These are phyloP conservation scores for Diplodia seriata DNA, from an alignment of 2,329 filamentous ascomycete species.

Conservation along the genomic window DNA sequence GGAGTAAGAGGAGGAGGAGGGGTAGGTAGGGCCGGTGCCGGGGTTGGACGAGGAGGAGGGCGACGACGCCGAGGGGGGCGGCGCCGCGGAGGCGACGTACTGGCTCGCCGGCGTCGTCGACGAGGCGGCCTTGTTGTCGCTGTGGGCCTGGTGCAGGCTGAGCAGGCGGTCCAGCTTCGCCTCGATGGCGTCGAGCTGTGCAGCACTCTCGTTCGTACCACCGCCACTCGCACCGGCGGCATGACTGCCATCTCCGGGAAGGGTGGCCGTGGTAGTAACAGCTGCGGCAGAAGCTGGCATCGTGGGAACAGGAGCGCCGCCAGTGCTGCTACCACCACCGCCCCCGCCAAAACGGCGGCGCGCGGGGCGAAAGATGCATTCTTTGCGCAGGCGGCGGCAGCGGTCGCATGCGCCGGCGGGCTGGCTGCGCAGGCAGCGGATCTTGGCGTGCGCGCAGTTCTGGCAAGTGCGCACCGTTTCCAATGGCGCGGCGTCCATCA, in stretches of 20 bases:
- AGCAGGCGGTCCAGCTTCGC: constrained; percentile 1
- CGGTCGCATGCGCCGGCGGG: constrained; percentile 42
- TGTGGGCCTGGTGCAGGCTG: constrained; percentile 34
- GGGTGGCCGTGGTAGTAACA: neutral
- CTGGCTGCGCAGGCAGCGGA: constrained; percentile 43
- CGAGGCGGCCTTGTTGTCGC: too few species aligned
- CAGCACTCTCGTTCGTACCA: too few species aligned
- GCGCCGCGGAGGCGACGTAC: neutral
- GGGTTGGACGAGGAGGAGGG: neutral
- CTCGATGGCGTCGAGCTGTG: constrained; percentile 5
- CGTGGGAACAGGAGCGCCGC: constrained; percentile 31
- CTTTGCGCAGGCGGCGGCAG: constrained; percentile 44
- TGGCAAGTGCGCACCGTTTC: constrained; percentile 39
- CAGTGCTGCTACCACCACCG: constrained; percentile 48
- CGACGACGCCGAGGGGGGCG: neutral
- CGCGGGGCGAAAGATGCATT: constrained; percentile 48
- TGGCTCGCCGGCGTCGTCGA: neutral
- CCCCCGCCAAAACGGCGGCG: constrained; percentile 47
- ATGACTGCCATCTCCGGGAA: neutral
- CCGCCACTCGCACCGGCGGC: neutral
- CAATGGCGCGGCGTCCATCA: neutral
- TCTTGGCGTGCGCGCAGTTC: constrained; percentile 45
- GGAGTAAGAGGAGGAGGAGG: neutral
- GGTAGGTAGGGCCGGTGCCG: neutral
- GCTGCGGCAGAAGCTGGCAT: neutral